Conservation (phyloP, 177 flowering plant genomes). For the Vitis hybrid region DNA sequence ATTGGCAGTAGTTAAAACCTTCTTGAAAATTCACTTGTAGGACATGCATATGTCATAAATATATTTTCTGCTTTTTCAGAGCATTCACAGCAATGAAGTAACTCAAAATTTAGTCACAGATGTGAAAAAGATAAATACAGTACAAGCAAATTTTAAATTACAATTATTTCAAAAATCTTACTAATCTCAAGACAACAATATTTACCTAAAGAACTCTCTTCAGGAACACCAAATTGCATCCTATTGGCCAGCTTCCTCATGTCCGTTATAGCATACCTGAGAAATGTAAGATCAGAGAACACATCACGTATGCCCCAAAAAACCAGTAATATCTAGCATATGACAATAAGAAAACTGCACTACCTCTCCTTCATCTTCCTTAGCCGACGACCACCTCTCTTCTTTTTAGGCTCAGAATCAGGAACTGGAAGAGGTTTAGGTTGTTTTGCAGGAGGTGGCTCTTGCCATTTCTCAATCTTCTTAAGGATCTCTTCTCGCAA, state of each 20-base stretch:
- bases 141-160: background rate
- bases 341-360: background rate
- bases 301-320: background rate
- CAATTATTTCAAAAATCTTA: background rate
- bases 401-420: slow-evolving; percentile 96
- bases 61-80: background rate
- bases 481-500: slow-evolving; percentile 76
- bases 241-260: slow-evolving; percentile 98
- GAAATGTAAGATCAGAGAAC: slow-evolving; percentile 1
- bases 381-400: slow-evolving; percentile 93
- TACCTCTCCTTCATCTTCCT: slow-evolving; percentile 97
- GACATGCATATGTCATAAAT: too few relatives aligned
- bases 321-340: background rate
- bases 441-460: slow-evolving; percentile 97
- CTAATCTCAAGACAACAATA: background rate
- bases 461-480: slow-evolving; percentile 98
- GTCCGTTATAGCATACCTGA: slow-evolving; percentile 92
- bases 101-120: background rate
- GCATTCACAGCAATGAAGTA: background rate
- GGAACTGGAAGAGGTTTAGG: slow-evolving; percentile 98
- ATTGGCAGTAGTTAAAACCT: too few relatives aligned
- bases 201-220: slow-evolving; percentile 97
- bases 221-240: slow-evolving; percentile 96
- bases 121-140: background rate
- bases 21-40: too few relatives aligned